Conservation (phyloP, 1,284 basidiomycete species). For the Ceratorhiza oryzae-sativae region DNA sequence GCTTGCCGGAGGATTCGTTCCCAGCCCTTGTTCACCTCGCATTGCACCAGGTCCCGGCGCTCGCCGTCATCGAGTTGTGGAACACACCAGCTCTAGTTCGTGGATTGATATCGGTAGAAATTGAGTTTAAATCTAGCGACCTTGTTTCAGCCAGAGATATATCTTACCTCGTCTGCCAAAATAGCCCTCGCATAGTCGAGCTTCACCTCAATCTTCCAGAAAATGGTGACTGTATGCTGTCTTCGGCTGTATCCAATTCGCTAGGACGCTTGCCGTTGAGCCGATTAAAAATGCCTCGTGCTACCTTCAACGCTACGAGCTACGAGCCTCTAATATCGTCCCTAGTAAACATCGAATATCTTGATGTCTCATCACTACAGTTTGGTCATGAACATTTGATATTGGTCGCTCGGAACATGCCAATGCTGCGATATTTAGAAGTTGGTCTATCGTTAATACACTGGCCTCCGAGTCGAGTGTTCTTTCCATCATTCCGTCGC, state of each 20-base stretch:
- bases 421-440: neutral
- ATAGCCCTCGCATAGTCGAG: neutral
- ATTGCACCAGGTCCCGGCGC: neutral
- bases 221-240: neutral
- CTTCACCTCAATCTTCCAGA: neutral
- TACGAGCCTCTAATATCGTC: neutral
- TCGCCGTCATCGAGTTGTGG: neutral
- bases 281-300: neutral
- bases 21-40: neutral
- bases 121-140: neutral
- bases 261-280: neutral
- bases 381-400: neutral
- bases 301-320: neutral
- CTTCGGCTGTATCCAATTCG: neutral
- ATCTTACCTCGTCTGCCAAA: neutral
- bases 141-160: neutral
- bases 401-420: neutral
- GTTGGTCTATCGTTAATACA: neutral
- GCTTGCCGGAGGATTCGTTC: neutral
- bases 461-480: neutral
- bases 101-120: neutral
- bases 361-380: neutral
- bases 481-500: neutral
- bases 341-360: neutral
- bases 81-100: neutral